Base-by-base conservation (phyloP, 2,329 filamentous ascomycete genomes). In the Scedosporium dehoogii region DNA sequence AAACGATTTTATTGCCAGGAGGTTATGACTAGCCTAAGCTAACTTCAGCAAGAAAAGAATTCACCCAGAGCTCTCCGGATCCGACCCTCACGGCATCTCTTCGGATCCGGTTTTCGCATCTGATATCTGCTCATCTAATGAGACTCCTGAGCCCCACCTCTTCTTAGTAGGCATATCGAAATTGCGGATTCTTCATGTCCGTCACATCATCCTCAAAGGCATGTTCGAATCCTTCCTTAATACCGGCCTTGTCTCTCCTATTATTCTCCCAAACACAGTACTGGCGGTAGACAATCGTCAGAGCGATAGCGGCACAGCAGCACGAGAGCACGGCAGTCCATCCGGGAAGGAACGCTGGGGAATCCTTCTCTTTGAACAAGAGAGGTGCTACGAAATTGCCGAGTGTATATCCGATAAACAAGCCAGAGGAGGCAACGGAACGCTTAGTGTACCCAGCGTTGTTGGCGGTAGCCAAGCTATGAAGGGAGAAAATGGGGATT, bases 161-260 rank as follows among this genome's bases (percentile, higher is more conserved):
- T 25, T 27, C 29, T 29, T 59, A 66, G 21, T 61, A 46, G 16
- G 68, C 66, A 27, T 69, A 70, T 2, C 68, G 66, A 64, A 70
- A 69, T 21, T 70, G 68, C 2, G 67, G 66, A 46, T 69, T 69
- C 66, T 68, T 29, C 57, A 68, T 73, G 66, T 81, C 79, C 4
- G 78, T 81, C 53, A 80, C 69, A 64, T 81, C 78, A 68, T 82
- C 79, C 59, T 82, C 77, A 63, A 79, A 82, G 0, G 79, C 79
- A 67, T 82, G 75, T 57, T 81, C 80, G 57, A 75, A 82, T 1
- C 73, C 78, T 68, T 82, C 79, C 18, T 72, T 62, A 7, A 71
- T 73, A 2, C 77, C 77, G 2, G 74, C 66, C 55, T 69, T 70
- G 63, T 81, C 78, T 33, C 78, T 73, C 62, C 69, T 70, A n/a